These are phyloP conservation scores for Leucocoprinus sp. DNA, from an alignment of 768 basidiomycete species.

Conservation along the genomic window DNA sequence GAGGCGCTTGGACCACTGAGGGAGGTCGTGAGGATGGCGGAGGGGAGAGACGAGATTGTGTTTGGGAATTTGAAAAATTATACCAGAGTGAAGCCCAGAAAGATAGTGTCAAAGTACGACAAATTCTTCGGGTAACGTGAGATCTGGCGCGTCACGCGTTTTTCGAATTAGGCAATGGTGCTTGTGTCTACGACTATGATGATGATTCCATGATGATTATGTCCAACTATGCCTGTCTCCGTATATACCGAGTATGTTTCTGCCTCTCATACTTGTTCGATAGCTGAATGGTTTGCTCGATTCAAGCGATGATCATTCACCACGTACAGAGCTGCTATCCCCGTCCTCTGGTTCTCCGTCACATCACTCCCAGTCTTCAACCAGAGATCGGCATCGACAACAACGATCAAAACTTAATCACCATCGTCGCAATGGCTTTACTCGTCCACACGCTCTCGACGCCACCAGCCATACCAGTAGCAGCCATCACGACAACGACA, in stretches of 20 bases:
- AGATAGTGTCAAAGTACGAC: slow-evolving; percentile 4
- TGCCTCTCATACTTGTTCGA: neutral
- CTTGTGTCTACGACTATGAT: too few species aligned
- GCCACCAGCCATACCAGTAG: neutral
- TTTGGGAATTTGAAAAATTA: slow-evolving; percentile 36
- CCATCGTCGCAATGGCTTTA: neutral
- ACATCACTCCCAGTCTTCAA: neutral
- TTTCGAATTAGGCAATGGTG: too few species aligned
- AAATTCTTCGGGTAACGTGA: neutral
- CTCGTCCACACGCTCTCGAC: neutral
- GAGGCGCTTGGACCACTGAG: slow-evolving; percentile 39
- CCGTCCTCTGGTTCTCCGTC: slow-evolving; percentile 8
- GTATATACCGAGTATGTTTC: slow-evolving; percentile 5
- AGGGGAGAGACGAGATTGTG: slow-evolving; percentile 40
- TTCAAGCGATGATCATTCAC: slow-evolving; percentile 12
- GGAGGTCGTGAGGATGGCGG: slow-evolving; percentile 51
- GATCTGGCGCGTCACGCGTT: too few species aligned
- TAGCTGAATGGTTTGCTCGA: neutral
- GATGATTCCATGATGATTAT: slow-evolving; percentile 1
- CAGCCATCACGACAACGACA: neutral
- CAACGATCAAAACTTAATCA: neutral
- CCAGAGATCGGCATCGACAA: neutral
- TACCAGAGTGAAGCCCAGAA: slow-evolving; percentile 13
- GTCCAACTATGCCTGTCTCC: slow-evolving; percentile 4
- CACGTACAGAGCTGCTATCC: slow-evolving; percentile 19